A percentile compares a stretch with the other conserved stretches of the same genome.
These are phyloP conservation scores for Kandelia obovata DNA, from an alignment of 345 rosid genomes.

Conservation along the genomic window DNA sequence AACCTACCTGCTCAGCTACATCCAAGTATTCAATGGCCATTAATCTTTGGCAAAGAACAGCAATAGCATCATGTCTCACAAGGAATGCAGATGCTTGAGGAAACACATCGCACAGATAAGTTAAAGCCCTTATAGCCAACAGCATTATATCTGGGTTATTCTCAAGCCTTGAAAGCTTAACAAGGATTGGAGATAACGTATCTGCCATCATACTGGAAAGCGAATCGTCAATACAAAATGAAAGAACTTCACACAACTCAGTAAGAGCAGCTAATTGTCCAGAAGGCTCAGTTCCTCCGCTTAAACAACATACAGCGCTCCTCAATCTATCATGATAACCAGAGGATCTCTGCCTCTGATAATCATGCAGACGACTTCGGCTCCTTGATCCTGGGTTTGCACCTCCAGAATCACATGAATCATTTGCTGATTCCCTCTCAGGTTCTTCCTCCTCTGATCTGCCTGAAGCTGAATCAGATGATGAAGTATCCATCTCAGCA, in stretches of 20 bases:
- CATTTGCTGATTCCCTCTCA: slow-evolving; percentile 67
- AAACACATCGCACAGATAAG: slow-evolving; percentile 85
- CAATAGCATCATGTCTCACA: slow-evolving; percentile 70
- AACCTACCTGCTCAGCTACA: slow-evolving; percentile 88
- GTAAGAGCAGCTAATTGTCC: slow-evolving; percentile 59
- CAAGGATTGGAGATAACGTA: slow-evolving; percentile 68
- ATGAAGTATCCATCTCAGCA: slow-evolving; percentile 86
- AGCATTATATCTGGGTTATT: slow-evolving; percentile 66
- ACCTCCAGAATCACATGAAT: slow-evolving; percentile 85
- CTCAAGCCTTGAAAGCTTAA: slow-evolving; percentile 59
- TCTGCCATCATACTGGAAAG: slow-evolving; percentile 63
- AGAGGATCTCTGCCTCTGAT: slow-evolving; percentile 63
- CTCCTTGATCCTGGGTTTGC: slow-evolving; percentile 47
- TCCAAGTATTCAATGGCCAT: slow-evolving; percentile 78
- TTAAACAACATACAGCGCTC: slow-evolving; percentile 47
- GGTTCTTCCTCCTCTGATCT: slow-evolving; percentile 66
- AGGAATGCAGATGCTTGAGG: slow-evolving; percentile 70
- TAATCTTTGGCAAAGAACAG: slow-evolving; percentile 79
- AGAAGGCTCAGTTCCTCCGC: slow-evolving; percentile 56
- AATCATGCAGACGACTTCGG: slow-evolving; percentile 44
- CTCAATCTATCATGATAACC: slow-evolving; percentile 66
- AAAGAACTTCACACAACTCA: slow-evolving; percentile 83
- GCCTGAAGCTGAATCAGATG: slow-evolving; percentile 80
- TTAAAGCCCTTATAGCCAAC: slow-evolving; percentile 77
- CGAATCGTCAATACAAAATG: slow-evolving; percentile 82